A percentile compares a stretch with the other conserved stretches of the same genome.
phyloP scores from a whole-genome alignment of 2,329 filamentous ascomycete species.

The Colletotrichum coccodes region DNA sequence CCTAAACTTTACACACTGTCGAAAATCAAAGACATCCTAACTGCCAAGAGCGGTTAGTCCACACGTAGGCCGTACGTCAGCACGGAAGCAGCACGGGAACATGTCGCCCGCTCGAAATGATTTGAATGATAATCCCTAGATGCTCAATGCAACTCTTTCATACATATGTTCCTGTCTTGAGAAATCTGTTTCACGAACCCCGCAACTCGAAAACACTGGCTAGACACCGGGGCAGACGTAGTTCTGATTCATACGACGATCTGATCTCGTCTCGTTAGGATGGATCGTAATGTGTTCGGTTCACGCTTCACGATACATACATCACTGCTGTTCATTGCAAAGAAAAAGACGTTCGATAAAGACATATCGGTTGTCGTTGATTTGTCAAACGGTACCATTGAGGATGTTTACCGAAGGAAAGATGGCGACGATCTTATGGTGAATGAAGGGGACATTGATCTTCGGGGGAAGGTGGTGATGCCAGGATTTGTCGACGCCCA shows the following conservation, averaged over 20 bases:
- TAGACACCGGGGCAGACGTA: background rate
- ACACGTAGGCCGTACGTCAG: background rate
- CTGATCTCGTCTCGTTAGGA: background rate
- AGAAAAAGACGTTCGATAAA: slow-evolving; percentile 49
- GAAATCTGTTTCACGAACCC: background rate
- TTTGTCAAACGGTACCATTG: slow-evolving; percentile 51
- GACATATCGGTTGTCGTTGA: slow-evolving; percentile 56
- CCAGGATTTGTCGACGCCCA: slow-evolving; percentile 66
- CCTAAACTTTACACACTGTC: background rate
- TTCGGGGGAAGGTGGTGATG: slow-evolving; percentile 61
- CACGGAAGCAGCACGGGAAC: background rate
- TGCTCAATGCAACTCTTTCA: background rate
- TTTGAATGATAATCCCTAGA: background rate
- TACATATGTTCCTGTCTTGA: background rate
- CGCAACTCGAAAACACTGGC: background rate
- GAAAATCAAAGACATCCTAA: background rate
- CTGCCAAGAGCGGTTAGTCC: slow-evolving; percentile 5
- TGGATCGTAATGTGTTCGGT: background rate
- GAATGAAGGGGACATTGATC: slow-evolving; percentile 56
- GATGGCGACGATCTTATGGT: slow-evolving; percentile 37
- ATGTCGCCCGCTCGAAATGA: background rate
- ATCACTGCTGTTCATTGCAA: slow-evolving; percentile 57
- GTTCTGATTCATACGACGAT: background rate
- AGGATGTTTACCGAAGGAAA: slow-evolving; percentile 42
- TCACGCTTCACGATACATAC: slow-evolving; percentile 52